Evolutionary conservation across 176 grass and related monocot genomes (phyloP).

Genomic region (Aegilops longissima): DNA sequence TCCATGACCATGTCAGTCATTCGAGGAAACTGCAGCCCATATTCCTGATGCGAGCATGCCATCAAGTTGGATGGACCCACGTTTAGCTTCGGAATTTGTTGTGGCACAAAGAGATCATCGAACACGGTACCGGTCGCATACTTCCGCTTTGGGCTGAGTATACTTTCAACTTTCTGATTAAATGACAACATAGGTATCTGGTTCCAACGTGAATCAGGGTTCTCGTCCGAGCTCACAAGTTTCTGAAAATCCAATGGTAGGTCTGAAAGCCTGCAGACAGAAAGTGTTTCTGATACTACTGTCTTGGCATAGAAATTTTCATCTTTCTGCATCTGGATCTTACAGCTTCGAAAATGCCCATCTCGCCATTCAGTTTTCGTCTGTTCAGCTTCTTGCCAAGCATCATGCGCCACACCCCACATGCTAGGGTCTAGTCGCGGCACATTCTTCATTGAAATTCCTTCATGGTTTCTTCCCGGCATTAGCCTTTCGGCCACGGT

Average conservation of each 20-base stretch:
- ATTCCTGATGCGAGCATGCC: conserved; percentile 34
- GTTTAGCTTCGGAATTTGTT: conserved; percentile 38
- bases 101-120: conserved; percentile 34
- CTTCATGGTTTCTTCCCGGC: conserved; percentile 34
- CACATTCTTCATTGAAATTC: conserved; percentile 20
- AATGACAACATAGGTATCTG: conserved; percentile 59
- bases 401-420: background rate
- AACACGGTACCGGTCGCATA: background rate
- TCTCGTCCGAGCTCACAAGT: conserved; percentile 41
- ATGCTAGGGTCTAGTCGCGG: conserved; percentile 18
- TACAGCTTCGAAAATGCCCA: conserved; percentile 21
- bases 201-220: conserved; percentile 34
- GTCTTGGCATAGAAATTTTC: conserved; percentile 29
- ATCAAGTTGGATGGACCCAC: conserved; percentile 30
- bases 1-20: conserved; percentile 31
- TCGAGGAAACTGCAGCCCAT: conserved; percentile 18
- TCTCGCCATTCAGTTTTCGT: conserved; percentile 19
- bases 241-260: conserved; percentile 33
- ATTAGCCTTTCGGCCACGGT: conserved; percentile 43
- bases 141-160: conserved; percentile 47
- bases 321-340: conserved; percentile 42
- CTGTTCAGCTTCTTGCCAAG: conserved; percentile 28
- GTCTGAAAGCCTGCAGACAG: conserved; percentile 33
- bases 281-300: conserved; percentile 46
- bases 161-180: conserved; percentile 52